Conservation (phyloP, 441 rosid genomes). For the Flueggea neowawraea region DNA sequence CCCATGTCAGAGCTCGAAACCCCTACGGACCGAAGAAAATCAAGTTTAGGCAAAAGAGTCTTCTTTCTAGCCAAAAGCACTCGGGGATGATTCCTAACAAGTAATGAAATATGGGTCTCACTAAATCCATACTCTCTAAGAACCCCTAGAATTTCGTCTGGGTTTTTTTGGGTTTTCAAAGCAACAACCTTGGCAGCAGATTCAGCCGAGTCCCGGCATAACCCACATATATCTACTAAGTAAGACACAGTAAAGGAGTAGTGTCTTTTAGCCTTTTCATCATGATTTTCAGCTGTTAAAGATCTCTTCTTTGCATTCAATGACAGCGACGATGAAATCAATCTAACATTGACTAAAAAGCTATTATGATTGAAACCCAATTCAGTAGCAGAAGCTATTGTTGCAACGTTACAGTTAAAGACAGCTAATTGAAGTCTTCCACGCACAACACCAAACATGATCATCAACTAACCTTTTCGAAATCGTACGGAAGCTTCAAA, state of each 20-base stretch:
- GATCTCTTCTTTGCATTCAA: too few species aligned
- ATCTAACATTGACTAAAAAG: too few species aligned
- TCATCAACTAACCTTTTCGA: too few species aligned
- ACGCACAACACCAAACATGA: too few species aligned
- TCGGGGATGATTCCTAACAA: not conserved
- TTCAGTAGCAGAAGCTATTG: too few species aligned
- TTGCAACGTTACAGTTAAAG: too few species aligned
- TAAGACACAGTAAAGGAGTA: not conserved
- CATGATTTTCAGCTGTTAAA: too few species aligned
- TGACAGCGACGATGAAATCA: too few species aligned
- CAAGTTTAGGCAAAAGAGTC: not conserved
- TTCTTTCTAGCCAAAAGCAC: not conserved
- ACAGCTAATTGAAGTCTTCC: too few species aligned
- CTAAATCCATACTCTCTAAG: not conserved
- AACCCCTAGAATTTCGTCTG: not conserved
- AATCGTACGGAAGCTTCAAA: too few species aligned
- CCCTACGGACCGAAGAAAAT: not conserved
- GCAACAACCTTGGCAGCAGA: not conserved
- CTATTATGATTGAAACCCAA: too few species aligned
- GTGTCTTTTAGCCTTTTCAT: too few species aligned
- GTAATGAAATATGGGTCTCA: not conserved
- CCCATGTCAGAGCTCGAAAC: not conserved
- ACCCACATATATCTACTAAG: not conserved
- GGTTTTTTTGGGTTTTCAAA: not conserved
- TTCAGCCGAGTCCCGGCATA: not conserved